Conservation (phyloP, 352 stramenopile species). For the Pythium folliculosum region DNA sequence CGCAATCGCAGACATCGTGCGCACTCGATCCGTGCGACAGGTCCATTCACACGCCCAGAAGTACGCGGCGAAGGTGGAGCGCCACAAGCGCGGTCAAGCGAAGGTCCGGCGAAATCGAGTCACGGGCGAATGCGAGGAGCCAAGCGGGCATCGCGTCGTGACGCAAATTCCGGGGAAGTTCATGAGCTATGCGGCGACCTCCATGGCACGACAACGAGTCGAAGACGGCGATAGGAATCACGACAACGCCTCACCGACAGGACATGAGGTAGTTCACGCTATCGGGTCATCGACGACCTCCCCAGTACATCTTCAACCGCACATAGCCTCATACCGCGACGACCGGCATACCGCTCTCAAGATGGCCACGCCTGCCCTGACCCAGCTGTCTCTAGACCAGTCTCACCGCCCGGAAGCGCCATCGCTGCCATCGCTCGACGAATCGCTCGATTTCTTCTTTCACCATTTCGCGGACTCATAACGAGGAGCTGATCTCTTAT, state of each 20-base stretch:
- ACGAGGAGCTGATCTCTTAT: no score
- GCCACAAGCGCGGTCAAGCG: conserved; percentile 55
- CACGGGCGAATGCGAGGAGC: neutral
- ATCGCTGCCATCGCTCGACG: conserved; percentile 49
- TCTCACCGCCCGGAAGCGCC: neutral
- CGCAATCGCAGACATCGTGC: conserved; percentile 60
- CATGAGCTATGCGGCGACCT: neutral
- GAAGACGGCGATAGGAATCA: neutral
- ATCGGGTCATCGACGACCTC: no score
- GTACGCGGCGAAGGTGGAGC: conserved; percentile 70
- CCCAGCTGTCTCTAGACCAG: neutral
- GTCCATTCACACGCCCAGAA: conserved; percentile 75
- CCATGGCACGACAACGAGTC: neutral
- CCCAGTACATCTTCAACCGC: no score
- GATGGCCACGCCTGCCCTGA: no score
- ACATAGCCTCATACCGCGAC: neutral
- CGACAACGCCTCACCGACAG: no score
- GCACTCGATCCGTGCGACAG: conserved; percentile 60
- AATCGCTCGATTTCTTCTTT: conserved; percentile 70
- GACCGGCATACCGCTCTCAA: neutral
- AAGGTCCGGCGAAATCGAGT: conserved; percentile 50
- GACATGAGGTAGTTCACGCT: neutral
- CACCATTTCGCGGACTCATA: neutral
- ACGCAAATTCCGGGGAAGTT: conserved; percentile 18
- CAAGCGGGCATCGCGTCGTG: conserved; percentile 14